Evolutionary conservation across 495 filamentous ascomycete genomes (phyloP).

Genomic region (Cercophora sp.): DNA sequence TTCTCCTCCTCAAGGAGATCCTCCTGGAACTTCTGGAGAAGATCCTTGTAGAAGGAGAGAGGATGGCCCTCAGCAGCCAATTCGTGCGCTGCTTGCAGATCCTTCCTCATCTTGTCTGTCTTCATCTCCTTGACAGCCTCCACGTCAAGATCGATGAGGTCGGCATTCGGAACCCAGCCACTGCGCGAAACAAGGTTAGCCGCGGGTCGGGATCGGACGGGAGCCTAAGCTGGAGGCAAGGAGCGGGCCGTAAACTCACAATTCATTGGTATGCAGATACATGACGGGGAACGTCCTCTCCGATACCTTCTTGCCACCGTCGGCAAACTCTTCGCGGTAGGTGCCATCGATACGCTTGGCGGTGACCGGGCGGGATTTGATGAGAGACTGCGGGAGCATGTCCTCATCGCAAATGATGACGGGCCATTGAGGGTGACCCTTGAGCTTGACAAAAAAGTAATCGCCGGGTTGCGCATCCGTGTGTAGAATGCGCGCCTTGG

Average conservation of each 20-base stretch:
- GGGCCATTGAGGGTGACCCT: constrained; percentile 88
- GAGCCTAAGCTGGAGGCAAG: neutral
- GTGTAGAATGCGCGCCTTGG: constrained; percentile 63
- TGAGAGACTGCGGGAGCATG: constrained; percentile 72
- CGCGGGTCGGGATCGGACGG: too few relatives aligned
- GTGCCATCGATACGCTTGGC: constrained; percentile 74
- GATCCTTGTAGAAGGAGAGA: constrained; percentile 69
- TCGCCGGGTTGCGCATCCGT: constrained; percentile 79
- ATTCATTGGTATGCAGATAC: constrained; percentile 92
- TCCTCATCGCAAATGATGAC: constrained; percentile 86
- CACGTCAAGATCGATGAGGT: constrained; percentile 68
- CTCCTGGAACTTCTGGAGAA: constrained; percentile 64
- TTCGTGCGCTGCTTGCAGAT: constrained; percentile 65
- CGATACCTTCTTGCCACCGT: constrained; percentile 73
- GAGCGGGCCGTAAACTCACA: constrained; percentile 59
- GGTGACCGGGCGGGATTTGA: constrained; percentile 73
- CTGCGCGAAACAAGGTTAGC: constrained; percentile 43
- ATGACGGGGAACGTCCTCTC: constrained; percentile 89
- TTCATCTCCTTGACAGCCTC: constrained; percentile 60
- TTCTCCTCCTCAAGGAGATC: constrained; percentile 55
- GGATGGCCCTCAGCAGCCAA: constrained; percentile 68
- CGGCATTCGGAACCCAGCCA: constrained; percentile 78
- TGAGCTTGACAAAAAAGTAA: constrained; percentile 80
- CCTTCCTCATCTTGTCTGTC: constrained; percentile 70
- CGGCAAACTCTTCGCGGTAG: constrained; percentile 76